phyloP scores from a whole-genome alignment of 176 grass and related monocot genomes.

The Oryza rufipogon region DNA sequence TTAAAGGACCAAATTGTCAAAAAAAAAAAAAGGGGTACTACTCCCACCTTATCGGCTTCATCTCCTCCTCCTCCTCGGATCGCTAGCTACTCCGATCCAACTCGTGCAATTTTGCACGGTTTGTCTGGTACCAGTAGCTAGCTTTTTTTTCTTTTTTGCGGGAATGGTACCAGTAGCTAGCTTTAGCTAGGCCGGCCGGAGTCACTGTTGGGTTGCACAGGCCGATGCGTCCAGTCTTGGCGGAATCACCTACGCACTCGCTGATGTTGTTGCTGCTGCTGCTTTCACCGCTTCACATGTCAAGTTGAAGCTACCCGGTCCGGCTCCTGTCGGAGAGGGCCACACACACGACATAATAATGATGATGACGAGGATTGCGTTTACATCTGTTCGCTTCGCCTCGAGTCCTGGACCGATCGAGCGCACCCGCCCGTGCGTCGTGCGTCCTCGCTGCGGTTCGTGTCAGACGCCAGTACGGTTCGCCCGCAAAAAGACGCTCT shows the following conservation, averaged over 20 bases:
- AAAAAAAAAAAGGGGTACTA: no score
- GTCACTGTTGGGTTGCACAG: background rate
- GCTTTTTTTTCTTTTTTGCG: no score
- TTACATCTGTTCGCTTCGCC: background rate
- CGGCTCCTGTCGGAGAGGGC: background rate
- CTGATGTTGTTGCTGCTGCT: background rate
- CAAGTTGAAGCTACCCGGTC: background rate
- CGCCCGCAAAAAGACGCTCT: background rate
- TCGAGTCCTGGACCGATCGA: background rate
- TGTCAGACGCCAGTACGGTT: background rate
- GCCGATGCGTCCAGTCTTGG: background rate
- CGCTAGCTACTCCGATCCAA: no score
- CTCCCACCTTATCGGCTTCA: no score
- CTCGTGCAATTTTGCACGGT: no score
- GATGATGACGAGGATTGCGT: background rate
- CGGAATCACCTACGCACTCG: background rate
- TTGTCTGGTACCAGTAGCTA: no score
- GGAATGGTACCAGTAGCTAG: background rate
- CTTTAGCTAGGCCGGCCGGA: background rate
- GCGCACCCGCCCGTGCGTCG: conserved; percentile 7
- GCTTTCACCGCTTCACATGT: conserved; percentile 11
- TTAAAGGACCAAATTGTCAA: no score
- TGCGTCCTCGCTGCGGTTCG: background rate
- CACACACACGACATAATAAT: background rate
- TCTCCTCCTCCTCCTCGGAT: no score